Conservation (phyloP, 768 basidiomycete genomes). For the Postia placenta region DNA sequence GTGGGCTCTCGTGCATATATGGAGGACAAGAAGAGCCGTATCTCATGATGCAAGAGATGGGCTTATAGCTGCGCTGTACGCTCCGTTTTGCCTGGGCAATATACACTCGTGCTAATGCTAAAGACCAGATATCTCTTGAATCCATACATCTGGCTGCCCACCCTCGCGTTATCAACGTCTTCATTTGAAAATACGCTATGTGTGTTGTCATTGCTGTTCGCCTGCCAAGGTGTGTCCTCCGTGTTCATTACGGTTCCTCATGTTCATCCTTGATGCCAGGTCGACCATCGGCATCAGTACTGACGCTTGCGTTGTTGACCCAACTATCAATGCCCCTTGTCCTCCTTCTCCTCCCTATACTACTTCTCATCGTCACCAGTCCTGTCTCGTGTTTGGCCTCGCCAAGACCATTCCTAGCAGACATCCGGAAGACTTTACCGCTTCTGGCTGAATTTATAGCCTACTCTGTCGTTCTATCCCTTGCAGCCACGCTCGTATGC, state of each 20-base stretch:
- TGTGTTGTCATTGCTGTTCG: slow-evolving; percentile 63
- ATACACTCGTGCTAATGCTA: slow-evolving; percentile 3
- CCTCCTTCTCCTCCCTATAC: slow-evolving; percentile 58
- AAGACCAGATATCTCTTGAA: slow-evolving; percentile 75
- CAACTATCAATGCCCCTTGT: slow-evolving; percentile 70
- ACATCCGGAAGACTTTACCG: slow-evolving; percentile 19
- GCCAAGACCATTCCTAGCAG: slow-evolving; percentile 32
- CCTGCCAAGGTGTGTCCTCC: slow-evolving; percentile 48
- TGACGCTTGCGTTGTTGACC: slow-evolving; percentile 64
- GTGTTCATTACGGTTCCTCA: not conserved
- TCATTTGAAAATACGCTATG: slow-evolving; percentile 73
- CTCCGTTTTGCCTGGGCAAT: not conserved
- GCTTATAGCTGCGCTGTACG: slow-evolving; percentile 63
- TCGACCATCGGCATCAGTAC: slow-evolving; percentile 46
- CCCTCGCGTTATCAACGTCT: slow-evolving; percentile 77
- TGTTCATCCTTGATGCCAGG: slow-evolving; percentile 35
- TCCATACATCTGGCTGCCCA: slow-evolving; percentile 79
- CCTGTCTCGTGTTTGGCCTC: slow-evolving; percentile 67
- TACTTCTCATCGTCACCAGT: slow-evolving; percentile 57
- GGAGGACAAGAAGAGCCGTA: slow-evolving; percentile 54
- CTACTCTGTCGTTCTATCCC: slow-evolving; percentile 43
- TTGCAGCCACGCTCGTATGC: slow-evolving; percentile 48
- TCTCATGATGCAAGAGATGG: slow-evolving; percentile 44
- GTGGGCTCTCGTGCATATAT: slow-evolving; percentile 61
- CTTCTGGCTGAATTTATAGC: slow-evolving; percentile 40